These are phyloP conservation scores for Claviceps monticola DNA, from an alignment of 2,329 filamentous ascomycete genomes.

Conservation along the genomic window DNA sequence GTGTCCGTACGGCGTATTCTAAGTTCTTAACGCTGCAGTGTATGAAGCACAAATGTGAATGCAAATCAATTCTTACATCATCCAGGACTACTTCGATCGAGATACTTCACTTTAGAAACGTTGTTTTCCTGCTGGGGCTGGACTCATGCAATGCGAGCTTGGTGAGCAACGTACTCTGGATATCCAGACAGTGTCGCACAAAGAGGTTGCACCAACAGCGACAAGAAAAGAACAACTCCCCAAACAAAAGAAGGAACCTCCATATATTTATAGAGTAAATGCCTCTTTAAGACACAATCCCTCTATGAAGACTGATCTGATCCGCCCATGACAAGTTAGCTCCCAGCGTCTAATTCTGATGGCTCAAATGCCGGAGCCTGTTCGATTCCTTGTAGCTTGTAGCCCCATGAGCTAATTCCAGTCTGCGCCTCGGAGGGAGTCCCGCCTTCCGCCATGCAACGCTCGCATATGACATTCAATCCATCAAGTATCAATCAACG, in stretches of 20 bases:
- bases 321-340: background rate
- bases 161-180: no score
- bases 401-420: background rate
- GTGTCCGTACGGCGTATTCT: no score
- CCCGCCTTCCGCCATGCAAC: background rate
- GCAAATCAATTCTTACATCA: no score
- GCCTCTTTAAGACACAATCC: background rate
- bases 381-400: background rate
- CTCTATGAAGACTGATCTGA: background rate
- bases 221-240: no score
- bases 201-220: background rate
- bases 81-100: no score
- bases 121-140: no score
- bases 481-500: background rate
- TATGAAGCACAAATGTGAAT: no score
- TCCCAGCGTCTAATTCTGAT: slow-evolving; percentile 1
- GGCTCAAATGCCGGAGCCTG: background rate
- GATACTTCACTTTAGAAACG: no score
- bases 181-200: no score
- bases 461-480: background rate
- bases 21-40: no score
- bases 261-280: slow-evolving; percentile 2
- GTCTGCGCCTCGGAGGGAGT: background rate
- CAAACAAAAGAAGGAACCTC: background rate
- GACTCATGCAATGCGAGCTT: no score